These are phyloP conservation scores for Ophiocordyceps camponoti-leonardi DNA, from an alignment of 2,329 filamentous ascomycete genomes.

Conservation along the genomic window DNA sequence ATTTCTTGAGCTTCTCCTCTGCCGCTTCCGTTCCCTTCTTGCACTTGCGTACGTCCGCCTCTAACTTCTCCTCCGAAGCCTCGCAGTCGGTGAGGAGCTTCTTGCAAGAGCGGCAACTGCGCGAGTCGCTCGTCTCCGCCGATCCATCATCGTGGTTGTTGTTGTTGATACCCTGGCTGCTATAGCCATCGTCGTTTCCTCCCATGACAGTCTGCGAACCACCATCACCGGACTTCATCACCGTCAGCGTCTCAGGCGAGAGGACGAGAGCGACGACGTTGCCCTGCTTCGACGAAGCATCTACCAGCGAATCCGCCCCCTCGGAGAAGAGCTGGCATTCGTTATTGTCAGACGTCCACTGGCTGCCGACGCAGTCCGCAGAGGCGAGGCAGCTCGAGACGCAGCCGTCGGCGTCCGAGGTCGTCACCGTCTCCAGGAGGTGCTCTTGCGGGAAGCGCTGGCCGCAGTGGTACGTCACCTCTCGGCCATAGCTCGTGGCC, in stretches of 20 bases:
- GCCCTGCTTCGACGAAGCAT: background rate
- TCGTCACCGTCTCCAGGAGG: background rate
- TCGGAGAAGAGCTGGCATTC: background rate
- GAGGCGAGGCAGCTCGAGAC: background rate
- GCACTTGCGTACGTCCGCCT: background rate
- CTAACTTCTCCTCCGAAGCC: background rate
- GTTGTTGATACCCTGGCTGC: background rate
- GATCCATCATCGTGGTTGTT: background rate
- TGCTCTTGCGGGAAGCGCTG: background rate
- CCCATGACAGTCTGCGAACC: no score
- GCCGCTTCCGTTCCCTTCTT: background rate
- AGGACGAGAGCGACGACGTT: background rate
- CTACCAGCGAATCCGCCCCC: background rate
- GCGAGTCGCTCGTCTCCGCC: background rate
- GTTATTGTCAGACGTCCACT: background rate
- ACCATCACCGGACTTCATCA: no score
- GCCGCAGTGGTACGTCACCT: background rate
- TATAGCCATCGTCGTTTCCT: no score
- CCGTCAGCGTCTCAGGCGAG: background rate
- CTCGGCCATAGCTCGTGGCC: background rate
- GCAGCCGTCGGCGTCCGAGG: background rate
- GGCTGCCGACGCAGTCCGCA: background rate
- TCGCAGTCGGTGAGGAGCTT: background rate
- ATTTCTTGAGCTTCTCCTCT: background rate
- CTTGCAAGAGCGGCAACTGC: background rate